Evolutionary conservation across 1,284 basidiomycete species (phyloP).

Genomic region (Ustilago cynodontis): DNA sequence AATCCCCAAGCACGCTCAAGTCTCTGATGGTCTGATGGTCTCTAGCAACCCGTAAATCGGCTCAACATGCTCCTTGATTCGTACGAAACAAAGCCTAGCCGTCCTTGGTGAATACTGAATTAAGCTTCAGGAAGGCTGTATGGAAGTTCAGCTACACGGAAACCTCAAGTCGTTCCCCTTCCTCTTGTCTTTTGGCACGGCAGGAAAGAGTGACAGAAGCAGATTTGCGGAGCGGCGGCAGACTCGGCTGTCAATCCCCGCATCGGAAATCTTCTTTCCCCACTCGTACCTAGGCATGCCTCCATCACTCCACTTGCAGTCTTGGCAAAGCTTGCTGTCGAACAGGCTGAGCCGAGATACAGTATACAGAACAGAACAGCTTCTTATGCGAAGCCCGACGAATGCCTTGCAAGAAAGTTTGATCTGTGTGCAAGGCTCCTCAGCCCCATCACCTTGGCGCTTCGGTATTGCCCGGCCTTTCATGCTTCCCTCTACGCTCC

Average conservation of each 20-base stretch:
- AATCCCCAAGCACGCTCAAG: background rate
- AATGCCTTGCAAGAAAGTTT: slow-evolving; percentile 1
- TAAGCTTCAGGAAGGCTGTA: too few relatives aligned
- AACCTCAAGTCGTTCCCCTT: background rate
- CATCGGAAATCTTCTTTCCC: slow-evolving; percentile 33
- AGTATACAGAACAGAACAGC: background rate
- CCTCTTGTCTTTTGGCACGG: background rate
- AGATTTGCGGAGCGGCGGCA: slow-evolving; percentile 19
- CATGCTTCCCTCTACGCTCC: too few relatives aligned
- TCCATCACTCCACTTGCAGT: background rate
- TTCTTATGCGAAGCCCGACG: slow-evolving; percentile 17
- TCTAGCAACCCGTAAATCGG: too few relatives aligned
- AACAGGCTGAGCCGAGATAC: slow-evolving; percentile 4
- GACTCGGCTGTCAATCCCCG: slow-evolving; percentile 28
- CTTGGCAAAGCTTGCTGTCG: background rate
- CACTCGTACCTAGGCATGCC: slow-evolving; percentile 2
- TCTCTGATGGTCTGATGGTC: background rate
- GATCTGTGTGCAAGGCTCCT: background rate
- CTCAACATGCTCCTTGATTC: background rate
- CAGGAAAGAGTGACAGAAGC: background rate
- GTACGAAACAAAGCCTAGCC: background rate
- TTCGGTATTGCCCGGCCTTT: slow-evolving; percentile 2
- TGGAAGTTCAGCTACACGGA: too few relatives aligned
- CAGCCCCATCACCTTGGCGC: background rate
- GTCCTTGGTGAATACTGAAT: too few relatives aligned